Evolutionary conservation across 768 basidiomycete genomes (phyloP), one percentile per base, ranked within the genome.

Genomic region (Tulasnella sp.): DNA sequence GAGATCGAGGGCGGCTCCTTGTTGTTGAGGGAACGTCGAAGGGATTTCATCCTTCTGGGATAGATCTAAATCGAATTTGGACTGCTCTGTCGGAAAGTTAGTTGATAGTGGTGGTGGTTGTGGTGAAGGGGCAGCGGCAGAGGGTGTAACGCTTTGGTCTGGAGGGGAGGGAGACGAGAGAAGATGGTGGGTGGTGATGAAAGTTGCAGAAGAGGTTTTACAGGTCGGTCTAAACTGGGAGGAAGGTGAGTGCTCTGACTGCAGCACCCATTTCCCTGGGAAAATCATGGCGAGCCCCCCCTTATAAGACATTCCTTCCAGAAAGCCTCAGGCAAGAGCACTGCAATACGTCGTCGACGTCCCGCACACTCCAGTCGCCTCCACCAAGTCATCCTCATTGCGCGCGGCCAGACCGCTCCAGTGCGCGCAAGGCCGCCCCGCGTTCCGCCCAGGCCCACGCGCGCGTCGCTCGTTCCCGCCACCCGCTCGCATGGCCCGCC

Each of bases 21-120:
- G 85, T 88, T 86, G 84, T 88, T 86, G 84, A 95, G 89, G 48
- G 93, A 94, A 85, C 95, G 94, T 79, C 94, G 90, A 68, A 96
- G 89, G 42, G 91, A 89, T 88, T 94, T 95, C 94, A 96, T 96
- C 62, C 62, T 68, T 68, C 31, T 34, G 7, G 62, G 62, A 68
- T 19, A 36, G 27, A 68, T 68, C 62, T 68, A 68, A 68, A 68
- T 68, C 34, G 62, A 68, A 68, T 68, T 36, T 68, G 62, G 62
- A 68, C 62, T 34, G 62, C 62, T 27, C 62, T 68, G 31, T 36
- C 27, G 56, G 6, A 58, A 14, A 44, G 44, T 18, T 44, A 18
- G 44, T 44, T 44, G 44, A 44, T 16, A 24, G n/a, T n/a, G 52
- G 52, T 52, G 52, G 52, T 52, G 52, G 24, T 48, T 10, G 48